Evolutionary conservation across 2,329 filamentous ascomycete genomes (phyloP).

Genomic region (Rhynchosporium graminicola): DNA sequence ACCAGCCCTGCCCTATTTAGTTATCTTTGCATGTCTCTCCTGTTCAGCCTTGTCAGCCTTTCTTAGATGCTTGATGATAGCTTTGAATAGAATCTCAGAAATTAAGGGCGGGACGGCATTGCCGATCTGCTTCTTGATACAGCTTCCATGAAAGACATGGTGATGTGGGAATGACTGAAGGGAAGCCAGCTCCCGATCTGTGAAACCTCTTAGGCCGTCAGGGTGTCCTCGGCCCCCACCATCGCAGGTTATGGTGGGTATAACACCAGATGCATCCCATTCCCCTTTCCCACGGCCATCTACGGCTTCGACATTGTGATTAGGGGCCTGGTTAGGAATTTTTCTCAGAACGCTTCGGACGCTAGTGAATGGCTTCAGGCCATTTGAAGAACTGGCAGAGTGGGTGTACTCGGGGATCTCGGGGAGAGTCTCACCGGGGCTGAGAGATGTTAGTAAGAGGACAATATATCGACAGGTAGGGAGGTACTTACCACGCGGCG

Average conservation of each 20-base stretch:
- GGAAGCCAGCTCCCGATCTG: slow-evolving; percentile 62
- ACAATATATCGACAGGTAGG: background rate
- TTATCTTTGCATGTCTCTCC: background rate
- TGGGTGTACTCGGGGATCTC: slow-evolving; percentile 64
- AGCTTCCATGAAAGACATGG: slow-evolving; percentile 55
- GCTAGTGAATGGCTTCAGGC: slow-evolving; percentile 46
- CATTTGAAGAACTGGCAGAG: slow-evolving; percentile 42
- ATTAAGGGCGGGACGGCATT: slow-evolving; percentile 73
- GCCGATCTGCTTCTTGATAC: slow-evolving; percentile 66
- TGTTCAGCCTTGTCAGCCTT: slow-evolving; percentile 19
- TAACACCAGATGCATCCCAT: slow-evolving; percentile 50
- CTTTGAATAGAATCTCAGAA: slow-evolving; percentile 45
- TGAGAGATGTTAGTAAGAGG: slow-evolving; percentile 30
- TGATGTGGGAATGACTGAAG: slow-evolving; percentile 68
- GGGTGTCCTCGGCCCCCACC: slow-evolving; percentile 63
- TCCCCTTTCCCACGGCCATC: background rate
- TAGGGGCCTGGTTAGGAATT: slow-evolving; percentile 42
- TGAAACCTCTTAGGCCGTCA: slow-evolving; percentile 61
- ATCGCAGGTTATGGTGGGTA: slow-evolving; percentile 62
- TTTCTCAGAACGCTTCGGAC: slow-evolving; percentile 41
- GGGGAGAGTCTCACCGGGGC: slow-evolving; percentile 70
- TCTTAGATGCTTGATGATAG: slow-evolving; percentile 42
- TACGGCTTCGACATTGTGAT: slow-evolving; percentile 38
- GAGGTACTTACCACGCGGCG: slow-evolving; percentile 44
- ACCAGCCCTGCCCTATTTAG: background rate